These are phyloP conservation scores for Pythium graminicola DNA, from an alignment of 352 stramenopile species.

Conservation along the genomic window DNA sequence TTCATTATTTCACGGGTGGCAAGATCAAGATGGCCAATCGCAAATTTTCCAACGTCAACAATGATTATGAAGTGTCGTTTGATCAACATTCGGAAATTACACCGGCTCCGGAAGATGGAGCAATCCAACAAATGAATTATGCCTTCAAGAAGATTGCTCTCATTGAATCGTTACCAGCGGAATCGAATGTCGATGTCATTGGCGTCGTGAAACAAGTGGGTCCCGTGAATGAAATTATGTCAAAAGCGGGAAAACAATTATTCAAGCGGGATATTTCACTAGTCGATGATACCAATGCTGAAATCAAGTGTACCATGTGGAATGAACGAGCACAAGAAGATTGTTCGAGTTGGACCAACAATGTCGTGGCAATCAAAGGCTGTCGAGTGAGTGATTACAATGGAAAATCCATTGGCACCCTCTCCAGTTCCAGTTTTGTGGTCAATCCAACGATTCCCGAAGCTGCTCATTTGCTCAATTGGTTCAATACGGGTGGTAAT, in stretches of 20 bases:
- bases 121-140: constrained; percentile 90
- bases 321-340: constrained; percentile 86
- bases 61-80: constrained; percentile 98
- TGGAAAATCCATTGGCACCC: constrained; percentile 84
- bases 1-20: constrained; percentile 95
- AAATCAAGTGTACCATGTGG: constrained; percentile 97
- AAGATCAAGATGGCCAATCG: constrained; percentile 97
- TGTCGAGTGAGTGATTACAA: constrained; percentile 94
- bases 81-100: constrained; percentile 94
- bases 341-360: constrained; percentile 81
- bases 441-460: constrained; percentile 86
- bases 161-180: constrained; percentile 82
- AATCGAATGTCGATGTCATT: constrained; percentile 93
- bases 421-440: constrained; percentile 70
- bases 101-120: constrained; percentile 77
- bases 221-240: constrained; percentile 90
- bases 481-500: constrained; percentile 76
- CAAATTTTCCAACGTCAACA: constrained; percentile 95
- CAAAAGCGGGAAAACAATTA: constrained; percentile 93
- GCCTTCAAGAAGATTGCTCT: constrained; percentile 93
- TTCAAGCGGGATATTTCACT: constrained; percentile 96
- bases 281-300: constrained; percentile 93
- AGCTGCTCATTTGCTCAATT: constrained; percentile 75
- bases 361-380: constrained; percentile 95
- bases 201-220: constrained; percentile 92